phyloP scores from a whole-genome alignment of 352 stramenopile species.

The Phytophthora cajani region DNA sequence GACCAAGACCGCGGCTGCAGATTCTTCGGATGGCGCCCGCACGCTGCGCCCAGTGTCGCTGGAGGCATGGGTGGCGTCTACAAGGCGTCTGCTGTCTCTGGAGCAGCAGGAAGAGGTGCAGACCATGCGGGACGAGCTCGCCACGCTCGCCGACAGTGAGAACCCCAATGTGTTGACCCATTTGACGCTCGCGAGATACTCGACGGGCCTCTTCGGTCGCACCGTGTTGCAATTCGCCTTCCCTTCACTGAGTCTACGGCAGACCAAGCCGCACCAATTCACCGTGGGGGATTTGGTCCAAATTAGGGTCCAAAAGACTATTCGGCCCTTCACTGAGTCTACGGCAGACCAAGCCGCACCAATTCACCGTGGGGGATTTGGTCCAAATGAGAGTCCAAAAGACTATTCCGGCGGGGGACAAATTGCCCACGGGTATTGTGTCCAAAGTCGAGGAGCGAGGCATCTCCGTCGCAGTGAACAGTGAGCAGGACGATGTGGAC shows the following conservation, averaged over 20 bases:
- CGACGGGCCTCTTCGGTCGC: constrained; percentile 77
- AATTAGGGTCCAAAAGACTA: constrained; percentile 52
- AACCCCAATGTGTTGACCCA: constrained; percentile 79
- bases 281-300: constrained; percentile 87
- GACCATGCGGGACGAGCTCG: constrained; percentile 59
- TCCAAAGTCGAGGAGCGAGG: constrained; percentile 60
- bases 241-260: constrained; percentile 44
- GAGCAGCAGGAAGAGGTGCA: constrained; percentile 77
- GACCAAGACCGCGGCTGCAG: background rate
- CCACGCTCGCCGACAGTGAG: constrained; percentile 50
- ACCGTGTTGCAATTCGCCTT: constrained; percentile 63
- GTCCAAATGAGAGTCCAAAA: constrained; percentile 73
- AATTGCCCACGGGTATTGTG: constrained; percentile 66
- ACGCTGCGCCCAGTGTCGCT: constrained; percentile 37
- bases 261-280: constrained; percentile 80
- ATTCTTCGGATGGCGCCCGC: background rate
- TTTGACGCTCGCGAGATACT: constrained; percentile 46
- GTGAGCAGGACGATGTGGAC: constrained; percentile 66
- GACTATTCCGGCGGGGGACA: constrained; percentile 10
- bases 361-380: constrained; percentile 85
- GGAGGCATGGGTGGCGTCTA: constrained; percentile 63
- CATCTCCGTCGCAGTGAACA: constrained; percentile 63
- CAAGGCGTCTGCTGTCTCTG: constrained; percentile 50
- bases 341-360: constrained; percentile 68
- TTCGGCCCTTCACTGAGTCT: constrained; percentile 43